Percentiles rank a stretch among this genome's conserved stretches.
phyloP scores from a whole-genome alignment of 1,139 yeast species.

The Lipomyces yarrowii region DNA sequence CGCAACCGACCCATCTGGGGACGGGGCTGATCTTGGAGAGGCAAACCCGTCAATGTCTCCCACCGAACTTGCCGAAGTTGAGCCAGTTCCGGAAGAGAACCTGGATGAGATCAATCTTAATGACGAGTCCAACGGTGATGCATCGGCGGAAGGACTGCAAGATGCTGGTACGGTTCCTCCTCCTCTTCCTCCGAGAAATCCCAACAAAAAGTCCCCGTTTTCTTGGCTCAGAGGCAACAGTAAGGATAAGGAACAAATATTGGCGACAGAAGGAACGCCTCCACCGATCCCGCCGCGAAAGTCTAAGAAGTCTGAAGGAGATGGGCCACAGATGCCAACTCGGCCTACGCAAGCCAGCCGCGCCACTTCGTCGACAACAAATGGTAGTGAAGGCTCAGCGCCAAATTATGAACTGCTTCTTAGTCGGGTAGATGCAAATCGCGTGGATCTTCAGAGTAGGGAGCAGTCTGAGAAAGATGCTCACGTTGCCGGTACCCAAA shows the following conservation, averaged over 20 bases:
- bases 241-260: constrained; percentile 3
- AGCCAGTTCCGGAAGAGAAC: constrained; percentile 6
- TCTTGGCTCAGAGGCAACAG: constrained; percentile 39
- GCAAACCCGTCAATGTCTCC: background rate
- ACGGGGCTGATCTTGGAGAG: background rate
- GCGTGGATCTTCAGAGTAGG: constrained; percentile 48
- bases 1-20: background rate
- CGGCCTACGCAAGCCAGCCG: constrained; percentile 17
- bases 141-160: constrained; percentile 19
- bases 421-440: constrained; percentile 52
- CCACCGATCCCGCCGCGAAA: constrained; percentile 15
- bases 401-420: constrained; percentile 53
- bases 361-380: constrained; percentile 43
- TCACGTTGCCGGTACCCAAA: constrained; percentile 60
- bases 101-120: constrained; percentile 24
- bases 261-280: constrained; percentile 24
- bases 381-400: constrained; percentile 43
- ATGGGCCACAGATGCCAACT: constrained; percentile 14
- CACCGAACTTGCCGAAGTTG: constrained; percentile 2
- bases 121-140: constrained; percentile 5
- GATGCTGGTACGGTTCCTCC: constrained; percentile 26
- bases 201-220: constrained; percentile 39
- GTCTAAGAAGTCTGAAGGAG: constrained; percentile 4
- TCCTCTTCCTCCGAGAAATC: constrained; percentile 30
- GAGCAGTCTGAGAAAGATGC: constrained; percentile 48